Conservation (phyloP, 78 protist species). For the Dictyostelium intermedium region DNA sequence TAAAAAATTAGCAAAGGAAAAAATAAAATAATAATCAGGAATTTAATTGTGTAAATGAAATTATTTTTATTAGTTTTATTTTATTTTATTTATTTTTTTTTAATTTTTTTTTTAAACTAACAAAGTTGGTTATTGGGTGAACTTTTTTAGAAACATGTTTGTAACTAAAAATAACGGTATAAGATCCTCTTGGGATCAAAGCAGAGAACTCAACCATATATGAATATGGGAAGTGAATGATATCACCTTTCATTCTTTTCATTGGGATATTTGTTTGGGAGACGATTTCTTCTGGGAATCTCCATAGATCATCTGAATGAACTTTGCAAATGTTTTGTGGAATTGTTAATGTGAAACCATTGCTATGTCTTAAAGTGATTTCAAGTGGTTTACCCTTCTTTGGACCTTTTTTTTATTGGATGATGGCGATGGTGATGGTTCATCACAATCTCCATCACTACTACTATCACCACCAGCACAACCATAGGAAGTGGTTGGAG, state of each 20-base stretch:
- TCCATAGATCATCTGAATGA: background rate
- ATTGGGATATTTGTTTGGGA: background rate
- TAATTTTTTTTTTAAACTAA: background rate
- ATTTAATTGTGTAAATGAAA: no score
- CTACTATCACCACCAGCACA: background rate
- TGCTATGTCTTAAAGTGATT: background rate
- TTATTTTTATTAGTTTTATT: no score
- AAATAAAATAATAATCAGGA: no score
- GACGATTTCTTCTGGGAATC: background rate
- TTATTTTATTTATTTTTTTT: background rate
- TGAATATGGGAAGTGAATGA: background rate
- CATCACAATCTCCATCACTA: background rate
- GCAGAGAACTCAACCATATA: background rate
- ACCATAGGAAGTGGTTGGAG: background rate
- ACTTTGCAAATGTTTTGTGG: background rate
- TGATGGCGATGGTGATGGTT: background rate
- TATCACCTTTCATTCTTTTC: background rate
- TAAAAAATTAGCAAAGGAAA: no score
- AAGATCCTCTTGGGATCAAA: background rate
- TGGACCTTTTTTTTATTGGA: background rate
- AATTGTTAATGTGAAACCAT: background rate
- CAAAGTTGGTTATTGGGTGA: background rate
- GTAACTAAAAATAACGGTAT: background rate
- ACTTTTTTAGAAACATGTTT: background rate
- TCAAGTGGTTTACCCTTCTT: background rate